These are phyloP conservation scores for Dipteronia dyeriana DNA, from an alignment of 345 rosid species.

Conservation along the genomic window DNA sequence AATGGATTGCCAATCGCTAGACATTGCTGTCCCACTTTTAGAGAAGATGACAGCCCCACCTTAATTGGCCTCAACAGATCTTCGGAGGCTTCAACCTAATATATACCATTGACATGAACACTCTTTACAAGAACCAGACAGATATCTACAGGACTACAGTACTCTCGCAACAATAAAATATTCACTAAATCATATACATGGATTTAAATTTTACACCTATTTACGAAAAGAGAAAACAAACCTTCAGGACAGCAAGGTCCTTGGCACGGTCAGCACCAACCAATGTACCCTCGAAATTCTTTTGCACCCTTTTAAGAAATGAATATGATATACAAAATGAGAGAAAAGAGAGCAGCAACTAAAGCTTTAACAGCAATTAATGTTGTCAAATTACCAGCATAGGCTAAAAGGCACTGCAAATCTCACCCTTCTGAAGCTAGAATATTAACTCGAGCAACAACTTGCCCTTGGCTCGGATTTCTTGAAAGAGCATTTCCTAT, in stretches of 20 bases:
- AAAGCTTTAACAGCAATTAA: constrained; percentile 11
- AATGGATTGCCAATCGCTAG: constrained; percentile 96
- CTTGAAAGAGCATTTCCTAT: constrained; percentile 91
- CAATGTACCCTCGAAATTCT: constrained; percentile 89
- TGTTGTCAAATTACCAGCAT: constrained; percentile 29
- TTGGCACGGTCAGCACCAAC: constrained; percentile 90
- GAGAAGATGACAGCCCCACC: constrained; percentile 71
- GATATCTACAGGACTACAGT: not conserved
- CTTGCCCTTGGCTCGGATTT: constrained; percentile 76
- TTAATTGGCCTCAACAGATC: constrained; percentile 73
- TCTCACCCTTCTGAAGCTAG: constrained; percentile 91
- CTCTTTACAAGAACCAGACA: not conserved
- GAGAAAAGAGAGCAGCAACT: constrained; percentile 12
- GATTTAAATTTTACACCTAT: not conserved
- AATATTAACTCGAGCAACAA: constrained; percentile 91
- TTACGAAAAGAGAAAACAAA: constrained; percentile 18
- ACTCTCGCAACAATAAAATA: not conserved
- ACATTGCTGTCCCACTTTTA: constrained; percentile 93
- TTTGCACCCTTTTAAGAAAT: constrained; percentile 61
- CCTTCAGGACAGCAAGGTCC: constrained; percentile 96
- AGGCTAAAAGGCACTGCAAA: constrained; percentile 29
- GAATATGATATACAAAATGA: constrained; percentile 19
- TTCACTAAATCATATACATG: not conserved
- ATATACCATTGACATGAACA: constrained; percentile 18
- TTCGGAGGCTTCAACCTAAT: constrained; percentile 83